A percentile compares a stretch with the other conserved stretches of the same genome.
These are phyloP conservation scores for Furcasterigmium sp. DNA, from an alignment of 2,329 filamentous ascomycete species.

Conservation along the genomic window DNA sequence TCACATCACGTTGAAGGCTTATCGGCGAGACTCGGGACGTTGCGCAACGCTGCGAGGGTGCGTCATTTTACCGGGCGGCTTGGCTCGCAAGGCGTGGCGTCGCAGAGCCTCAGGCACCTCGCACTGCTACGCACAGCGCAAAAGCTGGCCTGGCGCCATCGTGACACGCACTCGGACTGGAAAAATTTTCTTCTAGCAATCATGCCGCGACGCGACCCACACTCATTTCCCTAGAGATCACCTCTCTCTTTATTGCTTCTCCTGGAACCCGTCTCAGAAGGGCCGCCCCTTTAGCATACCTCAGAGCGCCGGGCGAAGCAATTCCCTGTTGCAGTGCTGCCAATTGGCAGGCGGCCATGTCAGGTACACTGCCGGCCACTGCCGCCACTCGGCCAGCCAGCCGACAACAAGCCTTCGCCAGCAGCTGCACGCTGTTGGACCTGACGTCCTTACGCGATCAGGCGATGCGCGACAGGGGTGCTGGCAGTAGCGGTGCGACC, in stretches of 20 bases:
- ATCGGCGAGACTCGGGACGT: background rate
- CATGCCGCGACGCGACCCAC: background rate
- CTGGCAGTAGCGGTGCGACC: background rate
- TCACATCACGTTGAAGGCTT: too few relatives aligned
- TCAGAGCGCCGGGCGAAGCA: background rate
- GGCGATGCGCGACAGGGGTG: conserved; percentile 1
- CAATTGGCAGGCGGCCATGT: background rate
- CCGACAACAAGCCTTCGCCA: background rate
- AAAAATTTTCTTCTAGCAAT: background rate
- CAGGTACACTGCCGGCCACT: too few relatives aligned
- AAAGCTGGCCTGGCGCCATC: background rate
- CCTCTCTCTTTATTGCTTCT: background rate
- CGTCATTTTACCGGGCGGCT: background rate
- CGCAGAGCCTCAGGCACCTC: conserved; percentile 2
- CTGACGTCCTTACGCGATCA: background rate
- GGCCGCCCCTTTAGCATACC: background rate
- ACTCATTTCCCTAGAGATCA: background rate
- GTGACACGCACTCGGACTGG: background rate
- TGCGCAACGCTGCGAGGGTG: background rate
- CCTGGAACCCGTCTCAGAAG: background rate
- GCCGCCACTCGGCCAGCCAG: background rate
- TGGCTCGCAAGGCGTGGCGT: background rate
- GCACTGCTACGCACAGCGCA: background rate
- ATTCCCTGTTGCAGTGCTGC: background rate
- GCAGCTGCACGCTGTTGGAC: background rate